Conservation (phyloP, 257 asterid genomes). For the Misopates orontium region DNA sequence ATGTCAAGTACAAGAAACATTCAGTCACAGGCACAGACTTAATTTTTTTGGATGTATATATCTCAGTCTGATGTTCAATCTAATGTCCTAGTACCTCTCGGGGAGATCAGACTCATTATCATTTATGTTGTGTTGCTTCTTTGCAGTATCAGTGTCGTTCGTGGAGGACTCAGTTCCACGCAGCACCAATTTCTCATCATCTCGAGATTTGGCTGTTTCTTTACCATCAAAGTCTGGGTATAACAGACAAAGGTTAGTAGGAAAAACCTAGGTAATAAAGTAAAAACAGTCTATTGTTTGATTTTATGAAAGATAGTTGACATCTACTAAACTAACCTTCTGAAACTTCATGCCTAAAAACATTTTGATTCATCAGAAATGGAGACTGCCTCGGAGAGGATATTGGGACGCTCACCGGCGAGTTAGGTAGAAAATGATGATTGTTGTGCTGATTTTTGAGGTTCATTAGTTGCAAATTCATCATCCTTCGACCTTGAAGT, state of each 20-base stretch:
- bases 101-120: conserved; percentile 41
- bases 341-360: conserved; percentile 41
- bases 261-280: not conserved
- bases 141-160: conserved; percentile 27
- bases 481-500: conserved; percentile 73
- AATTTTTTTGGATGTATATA: not conserved
- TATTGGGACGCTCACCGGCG: conserved; percentile 38
- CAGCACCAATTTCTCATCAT: conserved; percentile 35
- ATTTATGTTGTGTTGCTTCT: conserved; percentile 39
- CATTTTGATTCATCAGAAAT: conserved; percentile 45
- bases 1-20: conserved; percentile 16
- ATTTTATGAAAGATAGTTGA: too few relatives aligned
- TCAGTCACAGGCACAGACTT: not conserved
- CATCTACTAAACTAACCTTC: conserved; percentile 44
- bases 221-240: conserved; percentile 40
- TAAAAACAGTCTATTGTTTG: too few relatives aligned
- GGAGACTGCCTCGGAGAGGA: conserved; percentile 52
- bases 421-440: conserved; percentile 35
- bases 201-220: conserved; percentile 34
- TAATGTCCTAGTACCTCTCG: conserved; percentile 50
- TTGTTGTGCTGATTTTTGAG: conserved; percentile 49
- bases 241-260: not conserved
- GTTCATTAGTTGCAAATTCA: conserved; percentile 77
- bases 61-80: not conserved
- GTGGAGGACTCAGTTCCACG: conserved; percentile 36